Percentiles rank a stretch among this genome's conserved stretches.
These are phyloP conservation scores for Rhododendron simsii DNA, from an alignment of 148 eudicot genomes.

Conservation along the genomic window DNA sequence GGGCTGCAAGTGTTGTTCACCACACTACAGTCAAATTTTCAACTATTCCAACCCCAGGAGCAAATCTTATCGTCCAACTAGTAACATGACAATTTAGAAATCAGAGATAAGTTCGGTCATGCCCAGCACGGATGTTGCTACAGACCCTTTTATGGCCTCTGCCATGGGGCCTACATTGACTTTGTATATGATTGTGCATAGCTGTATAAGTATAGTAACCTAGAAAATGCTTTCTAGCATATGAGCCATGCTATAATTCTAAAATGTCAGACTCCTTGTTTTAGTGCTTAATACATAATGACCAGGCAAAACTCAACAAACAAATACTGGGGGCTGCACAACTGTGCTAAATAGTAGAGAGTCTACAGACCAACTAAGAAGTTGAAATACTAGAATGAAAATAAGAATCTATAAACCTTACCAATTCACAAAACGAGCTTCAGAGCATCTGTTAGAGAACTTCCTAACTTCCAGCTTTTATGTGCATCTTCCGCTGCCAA, in stretches of 20 bases:
- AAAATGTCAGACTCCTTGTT: not conserved
- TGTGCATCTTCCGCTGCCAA: constrained; percentile 61
- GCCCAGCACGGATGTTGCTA: not conserved
- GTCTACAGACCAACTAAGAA: not conserved
- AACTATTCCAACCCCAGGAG: not conserved
- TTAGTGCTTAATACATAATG: not conserved
- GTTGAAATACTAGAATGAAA: not conserved
- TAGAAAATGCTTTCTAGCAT: not conserved
- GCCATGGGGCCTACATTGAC: not conserved
- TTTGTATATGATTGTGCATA: not conserved
- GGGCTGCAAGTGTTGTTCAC: not conserved
- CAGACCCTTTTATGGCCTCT: not conserved
- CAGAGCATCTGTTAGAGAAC: constrained; percentile 72
- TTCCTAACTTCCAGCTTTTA: constrained; percentile 54
- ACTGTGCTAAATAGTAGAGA: not conserved
- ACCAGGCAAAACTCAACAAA: not conserved
- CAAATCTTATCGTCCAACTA: not conserved
- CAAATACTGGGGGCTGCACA: not conserved
- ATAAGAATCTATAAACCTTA: constrained; percentile 16
- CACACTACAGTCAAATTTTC: not conserved
- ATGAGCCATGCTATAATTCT: constrained; percentile 4
- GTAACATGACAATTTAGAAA: not conserved
- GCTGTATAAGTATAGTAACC: not conserved
- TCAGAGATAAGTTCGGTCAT: not conserved
- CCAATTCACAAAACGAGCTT: constrained; percentile 88